A percentile compares a stretch with the other conserved stretches of the same genome.
Evolutionary conservation across 805 yeast species (phyloP).

Genomic region (Brettanomyces bruxellensis): DNA sequence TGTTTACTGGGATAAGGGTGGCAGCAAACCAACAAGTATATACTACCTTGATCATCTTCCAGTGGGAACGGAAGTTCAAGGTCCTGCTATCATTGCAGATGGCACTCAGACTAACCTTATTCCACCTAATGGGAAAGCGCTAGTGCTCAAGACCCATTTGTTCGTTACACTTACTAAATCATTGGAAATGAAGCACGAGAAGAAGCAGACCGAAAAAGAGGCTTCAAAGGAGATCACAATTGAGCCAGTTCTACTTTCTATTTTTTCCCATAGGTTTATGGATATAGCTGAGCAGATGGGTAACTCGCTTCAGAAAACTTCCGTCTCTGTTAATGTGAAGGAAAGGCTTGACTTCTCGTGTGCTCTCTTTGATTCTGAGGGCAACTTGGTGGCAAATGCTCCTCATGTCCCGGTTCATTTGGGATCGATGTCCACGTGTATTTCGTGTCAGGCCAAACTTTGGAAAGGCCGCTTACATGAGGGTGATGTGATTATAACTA

Average conservation of each 20-base stretch:
- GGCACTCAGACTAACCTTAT: conserved; percentile 74
- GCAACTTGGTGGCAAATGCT: conserved; percentile 80
- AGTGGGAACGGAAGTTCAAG: conserved; percentile 44
- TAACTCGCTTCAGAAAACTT: conserved; percentile 64
- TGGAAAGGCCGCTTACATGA: conserved; percentile 59
- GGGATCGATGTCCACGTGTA: conserved; percentile 80
- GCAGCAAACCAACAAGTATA: conserved; percentile 39
- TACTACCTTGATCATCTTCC: conserved; percentile 44
- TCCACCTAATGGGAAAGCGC: conserved; percentile 52
- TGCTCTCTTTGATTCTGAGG: conserved; percentile 68
- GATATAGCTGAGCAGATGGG: conserved; percentile 92
- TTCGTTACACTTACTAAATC: conserved; percentile 26
- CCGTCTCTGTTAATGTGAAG: conserved; percentile 76
- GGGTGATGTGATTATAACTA: conserved; percentile 72
- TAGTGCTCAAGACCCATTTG: conserved; percentile 54
- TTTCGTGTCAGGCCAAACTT: conserved; percentile 50
- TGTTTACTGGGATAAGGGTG: conserved; percentile 50
- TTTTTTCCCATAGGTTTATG: conserved; percentile 80
- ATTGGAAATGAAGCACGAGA: not conserved
- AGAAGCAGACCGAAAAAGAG: not conserved
- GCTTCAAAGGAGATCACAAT: conserved; percentile 24
- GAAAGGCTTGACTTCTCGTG: conserved; percentile 80
- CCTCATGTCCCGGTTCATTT: conserved; percentile 84
- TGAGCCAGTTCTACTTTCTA: conserved; percentile 67
- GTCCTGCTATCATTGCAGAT: conserved; percentile 76